These are phyloP conservation scores for Pterulicium gracile DNA, from an alignment of 1,284 basidiomycete species.

Conservation along the genomic window DNA sequence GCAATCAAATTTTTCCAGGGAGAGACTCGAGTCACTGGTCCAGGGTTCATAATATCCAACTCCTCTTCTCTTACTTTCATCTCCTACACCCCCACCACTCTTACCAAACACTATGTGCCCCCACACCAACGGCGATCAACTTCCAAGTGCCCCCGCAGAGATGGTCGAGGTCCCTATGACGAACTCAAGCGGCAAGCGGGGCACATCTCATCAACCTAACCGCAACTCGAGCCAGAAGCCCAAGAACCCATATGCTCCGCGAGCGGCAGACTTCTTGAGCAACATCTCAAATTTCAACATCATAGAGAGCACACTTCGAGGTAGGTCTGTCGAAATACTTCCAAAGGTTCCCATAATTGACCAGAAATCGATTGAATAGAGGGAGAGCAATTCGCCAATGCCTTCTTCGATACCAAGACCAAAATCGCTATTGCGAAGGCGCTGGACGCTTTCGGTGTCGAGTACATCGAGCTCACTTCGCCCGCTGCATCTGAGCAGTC, in stretches of 20 bases:
- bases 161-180: slow-evolving; percentile 60
- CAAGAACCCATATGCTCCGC: slow-evolving; percentile 76
- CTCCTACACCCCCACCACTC: too few relatives aligned
- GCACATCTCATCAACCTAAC: slow-evolving; percentile 23
- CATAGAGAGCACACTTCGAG: slow-evolving; percentile 93
- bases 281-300: slow-evolving; percentile 93
- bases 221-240: slow-evolving; percentile 29
- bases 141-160: slow-evolving; percentile 35
- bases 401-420: slow-evolving; percentile 99
- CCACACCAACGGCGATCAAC: slow-evolving; percentile 41
- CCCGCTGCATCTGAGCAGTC: slow-evolving; percentile 98
- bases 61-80: slow-evolving; percentile 9
- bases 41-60: too few relatives aligned
- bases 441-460: slow-evolving; percentile 95
- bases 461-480: slow-evolving; percentile 99
- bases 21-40: too few relatives aligned
- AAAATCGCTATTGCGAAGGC: slow-evolving; percentile 99
- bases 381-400: slow-evolving; percentile 99
- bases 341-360: too few relatives aligned
- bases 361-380: slow-evolving; percentile 34
- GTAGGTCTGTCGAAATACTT: slow-evolving; percentile 30
- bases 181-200: slow-evolving; percentile 35
- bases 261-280: slow-evolving; percentile 85
- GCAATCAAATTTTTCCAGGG: too few relatives aligned
- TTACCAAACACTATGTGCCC: slow-evolving; percentile 54